Evolutionary conservation across 257 asterid species (phyloP), one percentile per base, ranked within the genome.

Genomic region (Ehretia macrophylla): DNA sequence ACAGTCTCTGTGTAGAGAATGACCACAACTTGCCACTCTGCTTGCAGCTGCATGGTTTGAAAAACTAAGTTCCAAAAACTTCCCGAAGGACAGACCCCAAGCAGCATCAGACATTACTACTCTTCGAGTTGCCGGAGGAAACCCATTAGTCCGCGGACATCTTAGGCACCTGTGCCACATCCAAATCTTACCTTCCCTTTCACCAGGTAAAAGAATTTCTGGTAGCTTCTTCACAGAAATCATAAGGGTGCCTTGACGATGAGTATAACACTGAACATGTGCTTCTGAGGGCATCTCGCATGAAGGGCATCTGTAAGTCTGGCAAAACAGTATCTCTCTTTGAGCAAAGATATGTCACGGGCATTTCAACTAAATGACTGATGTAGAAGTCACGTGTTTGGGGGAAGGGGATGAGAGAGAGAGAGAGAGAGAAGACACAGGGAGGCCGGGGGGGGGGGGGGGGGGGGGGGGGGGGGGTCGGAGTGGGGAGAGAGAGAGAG

Each of bases 11-110:
- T 88, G 99, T 66, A 92, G 72, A 48, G 90, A 92, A 75, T 92
- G 99, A 55, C 99, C 99, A 55, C 99, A 92, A 83, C 96, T 86
- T 17, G 97, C 97, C 62, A 92, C 99, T 83, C 97, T 92, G 67
- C 97, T 92, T 14, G 97, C 99, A 64, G 97, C 99, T 22, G 97
- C 99, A 76, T 92, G 97, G 75, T 88, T 92, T 39, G 97, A 92
- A 75, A 92, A 92, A 71, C 99, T 92, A 66, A 92, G 91, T 81
- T 92, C 99, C 80, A 92, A 79, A 77, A 92, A 92, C 84, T 92
- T 92, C 62, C 99, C 99, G 32, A 92, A 83, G 55, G 99, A 92
- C 79, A 92, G 70, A 14, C 97, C 97, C 99, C 99, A 86, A 21
- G 97, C 97, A 70, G 99, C 99, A 81, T 92, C 99, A 70, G 99